Evolutionary conservation across 495 filamentous ascomycete genomes (phyloP).

Genomic region (Parmelia sp.): DNA sequence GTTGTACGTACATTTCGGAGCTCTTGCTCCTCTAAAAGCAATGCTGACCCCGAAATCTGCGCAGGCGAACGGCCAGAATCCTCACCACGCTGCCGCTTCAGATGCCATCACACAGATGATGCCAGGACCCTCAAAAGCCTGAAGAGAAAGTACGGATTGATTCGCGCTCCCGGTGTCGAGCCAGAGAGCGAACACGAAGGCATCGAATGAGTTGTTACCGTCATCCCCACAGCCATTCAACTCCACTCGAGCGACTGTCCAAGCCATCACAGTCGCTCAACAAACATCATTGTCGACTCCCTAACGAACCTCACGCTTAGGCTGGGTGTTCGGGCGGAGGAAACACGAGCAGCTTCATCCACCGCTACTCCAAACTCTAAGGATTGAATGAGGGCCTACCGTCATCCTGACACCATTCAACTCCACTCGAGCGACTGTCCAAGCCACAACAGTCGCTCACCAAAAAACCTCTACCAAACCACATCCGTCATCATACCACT

Average conservation of each 20-base stretch:
- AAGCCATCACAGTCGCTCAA: background rate
- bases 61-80: background rate
- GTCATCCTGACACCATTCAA: too few species aligned
- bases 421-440: background rate
- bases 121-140: background rate
- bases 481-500: too few species aligned
- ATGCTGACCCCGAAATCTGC: too few species aligned
- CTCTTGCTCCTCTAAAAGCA: too few species aligned
- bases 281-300: background rate
- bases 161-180: background rate
- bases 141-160: background rate
- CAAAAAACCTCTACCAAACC: too few species aligned
- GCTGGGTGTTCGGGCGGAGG: background rate
- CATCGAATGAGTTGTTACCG: constrained; percentile 1
- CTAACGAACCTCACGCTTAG: background rate
- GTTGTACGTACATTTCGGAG: too few species aligned
- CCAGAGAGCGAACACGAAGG: background rate
- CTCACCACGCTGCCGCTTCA: background rate
- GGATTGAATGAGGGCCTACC: background rate
- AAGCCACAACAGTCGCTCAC: background rate
- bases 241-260: background rate
- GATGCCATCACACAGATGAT: background rate
- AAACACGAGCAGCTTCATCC: background rate
- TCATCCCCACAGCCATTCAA: background rate
- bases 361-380: background rate